A percentile compares a stretch with the other conserved stretches of the same genome.
Conservation (phyloP, 176 grass and related monocot species). For the Cymbopogon citratus region DNA sequence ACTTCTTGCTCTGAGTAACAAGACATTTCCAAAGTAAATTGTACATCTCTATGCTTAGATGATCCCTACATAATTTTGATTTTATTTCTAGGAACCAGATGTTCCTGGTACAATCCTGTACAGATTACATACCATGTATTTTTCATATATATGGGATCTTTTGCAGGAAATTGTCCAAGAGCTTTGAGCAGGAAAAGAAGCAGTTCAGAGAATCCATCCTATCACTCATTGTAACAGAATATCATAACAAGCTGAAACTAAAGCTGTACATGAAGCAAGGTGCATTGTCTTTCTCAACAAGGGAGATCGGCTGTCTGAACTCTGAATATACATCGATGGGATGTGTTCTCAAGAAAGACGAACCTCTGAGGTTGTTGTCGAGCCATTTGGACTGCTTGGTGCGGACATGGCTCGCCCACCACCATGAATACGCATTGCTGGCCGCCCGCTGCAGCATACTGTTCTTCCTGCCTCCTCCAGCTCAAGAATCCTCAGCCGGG, state of each 20-base stretch:
- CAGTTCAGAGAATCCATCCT: neutral
- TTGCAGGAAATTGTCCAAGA: neutral
- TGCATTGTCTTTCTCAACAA: neutral
- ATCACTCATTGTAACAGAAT: neutral
- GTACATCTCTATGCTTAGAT: neutral
- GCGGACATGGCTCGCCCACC: conserved; percentile 89
- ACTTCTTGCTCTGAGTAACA: neutral
- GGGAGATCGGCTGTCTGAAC: neutral
- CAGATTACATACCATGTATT: neutral
- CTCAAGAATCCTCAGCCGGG: neutral
- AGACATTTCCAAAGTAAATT: neutral
- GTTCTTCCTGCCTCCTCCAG: neutral
- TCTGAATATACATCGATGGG: neutral
- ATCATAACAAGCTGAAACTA: neutral
- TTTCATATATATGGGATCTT: neutral
- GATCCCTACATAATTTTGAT: neutral
- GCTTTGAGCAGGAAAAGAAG: neutral
- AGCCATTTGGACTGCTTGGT: conserved; percentile 99
- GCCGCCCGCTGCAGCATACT: conserved; percentile 77
- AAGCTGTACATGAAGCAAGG: neutral
- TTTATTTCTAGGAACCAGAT: neutral
- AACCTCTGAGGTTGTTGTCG: conserved; percentile 74
- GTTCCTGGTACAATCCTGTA: neutral
- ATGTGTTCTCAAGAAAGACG: neutral
- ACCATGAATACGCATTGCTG: conserved; percentile 88